Percentiles rank a stretch among this genome's conserved stretches.
phyloP scores from a whole-genome alignment of 2,329 filamentous ascomycete genomes.

The Ceratocystis alfenasii region DNA sequence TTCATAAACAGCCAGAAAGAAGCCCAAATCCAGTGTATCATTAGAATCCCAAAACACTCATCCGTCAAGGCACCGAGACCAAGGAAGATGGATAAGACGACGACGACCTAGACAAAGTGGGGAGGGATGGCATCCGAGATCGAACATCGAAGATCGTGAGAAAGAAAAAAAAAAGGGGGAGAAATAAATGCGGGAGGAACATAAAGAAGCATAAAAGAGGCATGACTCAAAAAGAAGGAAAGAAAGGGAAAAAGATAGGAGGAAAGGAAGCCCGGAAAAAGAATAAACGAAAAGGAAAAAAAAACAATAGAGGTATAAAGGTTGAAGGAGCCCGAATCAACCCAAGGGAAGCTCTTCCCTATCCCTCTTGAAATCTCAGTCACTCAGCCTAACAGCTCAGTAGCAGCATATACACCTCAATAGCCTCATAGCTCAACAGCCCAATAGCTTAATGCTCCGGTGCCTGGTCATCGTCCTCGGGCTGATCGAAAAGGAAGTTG shows the following conservation, averaged over 20 bases:
- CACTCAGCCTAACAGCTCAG: too few species aligned
- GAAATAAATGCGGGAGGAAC: too few species aligned
- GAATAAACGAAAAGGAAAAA: not conserved
- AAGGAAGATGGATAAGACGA: not conserved
- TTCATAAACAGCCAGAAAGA: not conserved
- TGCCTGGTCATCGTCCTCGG: constrained; percentile 61
- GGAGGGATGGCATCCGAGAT: not conserved
- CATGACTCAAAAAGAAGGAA: not conserved
- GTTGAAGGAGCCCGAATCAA: not conserved
- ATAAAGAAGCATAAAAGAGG: not conserved
- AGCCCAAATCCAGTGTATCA: not conserved
- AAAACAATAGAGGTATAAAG: constrained; percentile 1
- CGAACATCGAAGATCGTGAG: not conserved
- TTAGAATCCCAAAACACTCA: constrained; percentile 7
- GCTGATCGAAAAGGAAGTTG: constrained; percentile 96
- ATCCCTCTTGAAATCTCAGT: not conserved
- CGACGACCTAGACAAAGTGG: not conserved
- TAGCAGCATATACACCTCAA: too few species aligned
- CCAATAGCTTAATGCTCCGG: constrained; percentile 24
- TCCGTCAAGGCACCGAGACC: not conserved
- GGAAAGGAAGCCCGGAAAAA: not conserved
- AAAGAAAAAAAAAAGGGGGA: not conserved
- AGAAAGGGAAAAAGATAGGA: not conserved
- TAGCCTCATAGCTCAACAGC: not conserved
- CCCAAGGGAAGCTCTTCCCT: not conserved